Base-by-base conservation (phyloP, 2,329 filamentous ascomycete species). In the Paraphaeosphaeria sporulosa region DNA sequence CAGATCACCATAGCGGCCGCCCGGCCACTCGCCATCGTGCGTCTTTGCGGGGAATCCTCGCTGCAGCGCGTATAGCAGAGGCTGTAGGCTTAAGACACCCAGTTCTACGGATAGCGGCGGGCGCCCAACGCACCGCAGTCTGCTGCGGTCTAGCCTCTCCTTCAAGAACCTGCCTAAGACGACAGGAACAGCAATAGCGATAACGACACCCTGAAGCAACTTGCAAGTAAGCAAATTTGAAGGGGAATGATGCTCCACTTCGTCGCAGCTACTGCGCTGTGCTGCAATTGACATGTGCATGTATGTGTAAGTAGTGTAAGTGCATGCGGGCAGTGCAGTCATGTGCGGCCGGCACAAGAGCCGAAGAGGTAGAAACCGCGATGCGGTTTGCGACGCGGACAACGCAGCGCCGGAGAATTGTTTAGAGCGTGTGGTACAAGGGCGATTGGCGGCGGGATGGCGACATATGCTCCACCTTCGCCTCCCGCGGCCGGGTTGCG, bases 11-110 rank as follows among this genome's bases (percentile, higher is more conserved):
- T 58, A 55, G 40, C 50, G 27, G 55, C 50, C n/a, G 49, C 27
- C 59, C 51, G 58, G 32, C 59, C 59, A 55, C 58, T 55, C 55
- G 32, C 30, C 46, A 13, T 34, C 43, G 19, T 54, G 47, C 43
- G 55, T 61, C 58, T 61, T 67, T 67, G 63, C 63, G 63, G 65
- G 65, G 65, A 61, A 65, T 52, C 32, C 42, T 38, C 27, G 50
- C 48, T 48, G 42, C 48, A 46, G 38, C 4, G 30, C 17, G 23
- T 30, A 38, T 43, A 46, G 25, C 38, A 3, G 17, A 40, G 4
- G 9, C 7, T 7, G 8, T 10, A n/a, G 19, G 15, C 43, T 19
- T 25, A 34, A 4, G 48, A 30, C 44, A 36, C 27, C 54, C 36
- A 49, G 25, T 32, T 15, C 3, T 47, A 30, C 38, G 21, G 12